These are phyloP conservation scores for Hyphodiscus hymeniophilus DNA, from an alignment of 495 filamentous ascomycete species.

Conservation along the genomic window DNA sequence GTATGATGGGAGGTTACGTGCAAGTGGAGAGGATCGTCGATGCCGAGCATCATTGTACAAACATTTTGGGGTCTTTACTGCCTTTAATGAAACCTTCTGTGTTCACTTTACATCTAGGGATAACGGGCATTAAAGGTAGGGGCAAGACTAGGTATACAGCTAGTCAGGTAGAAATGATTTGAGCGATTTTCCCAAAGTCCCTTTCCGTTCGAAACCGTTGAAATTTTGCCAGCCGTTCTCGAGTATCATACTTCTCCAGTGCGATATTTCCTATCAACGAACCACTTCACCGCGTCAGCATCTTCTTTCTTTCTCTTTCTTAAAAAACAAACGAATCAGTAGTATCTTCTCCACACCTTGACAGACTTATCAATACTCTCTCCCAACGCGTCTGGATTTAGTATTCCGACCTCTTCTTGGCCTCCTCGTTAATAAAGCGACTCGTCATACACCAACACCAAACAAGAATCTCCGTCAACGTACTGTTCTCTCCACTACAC, in stretches of 20 bases:
- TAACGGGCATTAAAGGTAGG: conserved; percentile 10
- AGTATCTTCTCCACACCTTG: too few relatives aligned
- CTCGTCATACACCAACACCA: neutral
- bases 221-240: too few relatives aligned
- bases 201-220: too few relatives aligned
- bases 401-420: conserved; percentile 67
- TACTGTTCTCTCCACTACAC: neutral
- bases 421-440: conserved; percentile 45
- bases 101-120: conserved; percentile 11
- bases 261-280: too few relatives aligned
- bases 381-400: conserved; percentile 56
- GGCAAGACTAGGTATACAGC: conserved; percentile 5
- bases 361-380: conserved; percentile 65
- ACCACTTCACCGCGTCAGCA: too few relatives aligned
- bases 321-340: conserved; percentile 47
- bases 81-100: conserved; percentile 20
- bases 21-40: neutral
- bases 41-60: conserved; percentile 8
- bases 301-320: conserved; percentile 26
- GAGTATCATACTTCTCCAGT: too few relatives aligned
- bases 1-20: neutral
- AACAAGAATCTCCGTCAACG: neutral
- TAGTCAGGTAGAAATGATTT: neutral
- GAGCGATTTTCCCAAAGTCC: neutral
- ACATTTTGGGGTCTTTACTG: conserved; percentile 4